Conservation (phyloP, 2,329 filamentous ascomycete genomes). For the Colletotrichum eremochloae region DNA sequence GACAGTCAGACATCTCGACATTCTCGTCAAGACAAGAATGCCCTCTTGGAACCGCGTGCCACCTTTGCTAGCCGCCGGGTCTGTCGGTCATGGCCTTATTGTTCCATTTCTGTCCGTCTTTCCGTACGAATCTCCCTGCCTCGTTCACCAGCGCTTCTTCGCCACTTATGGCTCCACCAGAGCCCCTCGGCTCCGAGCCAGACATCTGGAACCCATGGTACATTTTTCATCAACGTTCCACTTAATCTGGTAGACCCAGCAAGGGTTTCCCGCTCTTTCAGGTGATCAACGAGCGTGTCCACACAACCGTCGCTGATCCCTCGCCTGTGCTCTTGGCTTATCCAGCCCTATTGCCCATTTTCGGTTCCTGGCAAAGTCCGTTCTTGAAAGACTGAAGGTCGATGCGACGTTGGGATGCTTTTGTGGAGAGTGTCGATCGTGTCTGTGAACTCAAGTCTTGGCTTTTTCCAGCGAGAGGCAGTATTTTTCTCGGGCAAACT, state of each 20-base stretch:
- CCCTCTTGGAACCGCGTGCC: conserved; percentile 16
- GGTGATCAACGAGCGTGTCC: conserved; percentile 24
- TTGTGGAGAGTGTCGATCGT: conserved; percentile 29
- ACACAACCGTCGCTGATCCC: conserved; percentile 3
- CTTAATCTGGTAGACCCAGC: neutral
- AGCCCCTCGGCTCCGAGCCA: conserved; percentile 15
- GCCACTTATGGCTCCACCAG: conserved; percentile 33
- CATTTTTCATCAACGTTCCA: conserved; percentile 8
- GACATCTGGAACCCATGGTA: conserved; percentile 17
- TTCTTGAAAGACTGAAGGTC: conserved; percentile 1
- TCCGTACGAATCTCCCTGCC: conserved; percentile 20
- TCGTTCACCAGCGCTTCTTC: conserved; percentile 12
- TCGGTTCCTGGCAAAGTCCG: conserved; percentile 9
- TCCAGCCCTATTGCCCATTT: neutral
- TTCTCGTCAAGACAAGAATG: neutral
- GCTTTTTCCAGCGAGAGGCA: conserved; percentile 9
- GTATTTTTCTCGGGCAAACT: conserved; percentile 5
- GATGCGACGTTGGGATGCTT: conserved; percentile 31
- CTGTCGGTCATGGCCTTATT: conserved; percentile 24
- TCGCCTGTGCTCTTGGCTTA: neutral
- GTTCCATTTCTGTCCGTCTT: conserved; percentile 7
- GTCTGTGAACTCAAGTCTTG: conserved; percentile 27
- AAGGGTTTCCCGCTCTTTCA: conserved; percentile 23
- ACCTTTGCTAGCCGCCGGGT: conserved; percentile 20
- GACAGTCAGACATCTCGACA: neutral